These are phyloP conservation scores for Raphanus sativus DNA, from an alignment of 345 rosid species.

Conservation along the genomic window DNA sequence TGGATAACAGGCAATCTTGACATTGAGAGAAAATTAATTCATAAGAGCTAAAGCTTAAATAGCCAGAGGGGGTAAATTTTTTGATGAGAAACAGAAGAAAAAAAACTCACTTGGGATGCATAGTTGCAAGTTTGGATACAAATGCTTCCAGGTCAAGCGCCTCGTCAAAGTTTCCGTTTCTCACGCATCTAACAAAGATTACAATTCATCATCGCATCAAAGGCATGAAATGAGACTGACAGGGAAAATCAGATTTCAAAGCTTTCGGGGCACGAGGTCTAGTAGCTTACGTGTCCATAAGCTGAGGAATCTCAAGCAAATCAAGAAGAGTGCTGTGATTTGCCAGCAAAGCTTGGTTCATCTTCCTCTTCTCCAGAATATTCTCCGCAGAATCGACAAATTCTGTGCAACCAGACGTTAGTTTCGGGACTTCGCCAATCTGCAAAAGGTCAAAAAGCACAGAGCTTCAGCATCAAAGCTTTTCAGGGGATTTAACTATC, in stretches of 20 bases:
- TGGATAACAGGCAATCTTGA: slow-evolving; percentile 82
- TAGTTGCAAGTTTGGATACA: slow-evolving; percentile 81
- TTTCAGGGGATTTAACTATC: not conserved
- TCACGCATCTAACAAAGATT: slow-evolving; percentile 68
- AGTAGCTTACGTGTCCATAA: slow-evolving; percentile 92
- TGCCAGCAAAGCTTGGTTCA: slow-evolving; percentile 83
- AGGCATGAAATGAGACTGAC: slow-evolving; percentile 21
- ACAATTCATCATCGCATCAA: slow-evolving; percentile 9
- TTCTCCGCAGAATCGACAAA: slow-evolving; percentile 81
- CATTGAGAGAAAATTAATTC: slow-evolving; percentile 12
- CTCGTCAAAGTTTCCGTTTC: slow-evolving; percentile 96
- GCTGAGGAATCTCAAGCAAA: slow-evolving; percentile 99
- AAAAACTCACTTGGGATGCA: slow-evolving; percentile 92
- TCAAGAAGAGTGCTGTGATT: slow-evolving; percentile 94
- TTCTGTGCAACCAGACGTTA: slow-evolving; percentile 89
- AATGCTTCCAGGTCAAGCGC: slow-evolving; percentile 97
- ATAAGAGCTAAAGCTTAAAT: slow-evolving; percentile 28
- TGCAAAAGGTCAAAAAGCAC: slow-evolving; percentile 38
- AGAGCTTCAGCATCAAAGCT: not conserved
- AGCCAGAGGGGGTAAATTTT: not conserved
- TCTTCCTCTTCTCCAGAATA: slow-evolving; percentile 90
- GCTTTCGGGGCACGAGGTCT: not conserved
- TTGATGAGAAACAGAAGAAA: not conserved
- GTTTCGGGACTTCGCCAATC: slow-evolving; percentile 72
- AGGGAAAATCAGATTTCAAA: not conserved